phyloP scores from a whole-genome alignment of 768 basidiomycete genomes.

The Mycena kentingensis region DNA sequence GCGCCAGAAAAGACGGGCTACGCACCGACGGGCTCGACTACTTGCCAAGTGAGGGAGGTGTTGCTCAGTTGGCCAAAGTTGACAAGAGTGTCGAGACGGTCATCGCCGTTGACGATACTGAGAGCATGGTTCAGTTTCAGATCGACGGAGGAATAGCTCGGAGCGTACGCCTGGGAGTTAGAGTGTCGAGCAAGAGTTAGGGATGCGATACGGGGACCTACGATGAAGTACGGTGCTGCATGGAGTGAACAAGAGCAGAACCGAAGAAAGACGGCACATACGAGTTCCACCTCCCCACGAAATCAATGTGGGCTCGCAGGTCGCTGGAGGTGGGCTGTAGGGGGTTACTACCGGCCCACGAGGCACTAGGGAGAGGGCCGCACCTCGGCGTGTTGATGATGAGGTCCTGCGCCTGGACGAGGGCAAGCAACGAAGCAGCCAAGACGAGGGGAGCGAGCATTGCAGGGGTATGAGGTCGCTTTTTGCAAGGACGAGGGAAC shows the following conservation, averaged over 20 bases:
- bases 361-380: constrained; percentile 1
- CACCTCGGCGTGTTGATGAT: constrained; percentile 18
- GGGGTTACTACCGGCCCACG: neutral
- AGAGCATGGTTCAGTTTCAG: neutral
- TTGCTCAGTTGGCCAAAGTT: constrained; percentile 4
- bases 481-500: neutral
- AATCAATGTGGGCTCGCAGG: constrained; percentile 13
- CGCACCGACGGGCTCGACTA: constrained; percentile 3
- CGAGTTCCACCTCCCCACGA: constrained; percentile 12
- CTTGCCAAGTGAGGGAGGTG: constrained; percentile 11
- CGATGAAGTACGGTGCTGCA: constrained; percentile 15
- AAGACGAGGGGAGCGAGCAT: constrained; percentile 8
- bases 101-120: constrained; percentile 7
- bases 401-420: constrained; percentile 10
- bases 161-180: constrained; percentile 9
- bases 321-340: constrained; percentile 3
- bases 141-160: neutral
- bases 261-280: neutral
- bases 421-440: constrained; percentile 8
- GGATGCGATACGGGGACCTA: neutral
- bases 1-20: neutral
- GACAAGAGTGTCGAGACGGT: neutral
- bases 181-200: neutral
- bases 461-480: neutral
- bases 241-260: neutral